Conservation (phyloP, 768 basidiomycete genomes). For the Imleria badia region DNA sequence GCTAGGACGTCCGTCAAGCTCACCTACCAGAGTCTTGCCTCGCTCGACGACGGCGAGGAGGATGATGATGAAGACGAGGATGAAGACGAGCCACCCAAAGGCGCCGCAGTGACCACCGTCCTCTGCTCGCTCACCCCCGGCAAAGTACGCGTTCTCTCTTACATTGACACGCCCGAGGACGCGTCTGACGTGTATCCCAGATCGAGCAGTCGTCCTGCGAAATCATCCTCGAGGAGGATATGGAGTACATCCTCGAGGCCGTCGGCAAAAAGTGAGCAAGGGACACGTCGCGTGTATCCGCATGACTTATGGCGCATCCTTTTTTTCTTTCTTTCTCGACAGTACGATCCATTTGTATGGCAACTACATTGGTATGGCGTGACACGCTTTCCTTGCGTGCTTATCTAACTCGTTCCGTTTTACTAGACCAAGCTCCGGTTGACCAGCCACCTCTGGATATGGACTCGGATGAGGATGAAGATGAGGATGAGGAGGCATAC, state of each 20-base stretch:
- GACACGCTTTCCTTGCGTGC: not conserved
- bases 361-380: conserved; percentile 70
- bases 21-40: conserved; percentile 44
- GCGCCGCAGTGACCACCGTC: conserved; percentile 49
- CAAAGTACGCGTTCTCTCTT: conserved; percentile 49
- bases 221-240: conserved; percentile 65
- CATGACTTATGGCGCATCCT: conserved; percentile 8
- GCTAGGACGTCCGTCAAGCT: conserved; percentile 70
- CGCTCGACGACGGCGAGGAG: conserved; percentile 40
- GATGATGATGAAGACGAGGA: conserved; percentile 50
- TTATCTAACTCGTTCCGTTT: not conserved
- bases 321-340: not conserved
- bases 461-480: conserved; percentile 46
- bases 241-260: conserved; percentile 64
- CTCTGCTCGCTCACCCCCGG: conserved; percentile 81
- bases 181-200: conserved; percentile 38
- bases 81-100: conserved; percentile 38
- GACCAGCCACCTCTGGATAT: conserved; percentile 53
- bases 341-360: conserved; percentile 79
- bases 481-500: conserved; percentile 37
- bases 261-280: conserved; percentile 76
- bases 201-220: conserved; percentile 75
- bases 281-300: not conserved
- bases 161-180: not conserved
- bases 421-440: conserved; percentile 50